Base-by-base conservation (phyloP, 2,329 filamentous ascomycete species). In the Zasmidium angulare region DNA sequence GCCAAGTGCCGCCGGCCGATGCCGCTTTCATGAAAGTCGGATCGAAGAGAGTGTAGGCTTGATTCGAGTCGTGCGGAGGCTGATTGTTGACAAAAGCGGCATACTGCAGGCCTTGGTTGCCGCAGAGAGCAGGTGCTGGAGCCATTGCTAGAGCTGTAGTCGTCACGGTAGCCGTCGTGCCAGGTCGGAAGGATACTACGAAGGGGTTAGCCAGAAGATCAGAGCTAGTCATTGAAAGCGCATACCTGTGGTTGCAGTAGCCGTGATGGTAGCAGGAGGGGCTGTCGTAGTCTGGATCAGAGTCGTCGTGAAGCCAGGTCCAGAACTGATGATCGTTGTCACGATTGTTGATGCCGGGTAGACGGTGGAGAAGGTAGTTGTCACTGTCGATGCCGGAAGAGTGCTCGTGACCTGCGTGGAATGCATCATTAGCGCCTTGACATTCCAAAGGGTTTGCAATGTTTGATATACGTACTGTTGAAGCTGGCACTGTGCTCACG, bases 41-140 rank as follows among this genome's bases (percentile, higher is more conserved):
- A 24, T 63, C 48, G 55, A 53, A 61, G 17, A 19, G 31, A 20
- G n/a, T 53, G 50, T 63, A 63, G 11, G 20, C 48, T 23, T 56
- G 46, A 29, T 31, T 50, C 31, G 11, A 50, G 20, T 20, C 36
- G 36, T 57, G 43, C 6, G 43, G 17, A 3, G 36, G 36, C 9
- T 60, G 61, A 20, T 59, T 56, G 59, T 63, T 63, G 22, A 22
- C 43, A 46, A 56, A 55, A 2, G 53, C 61, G 20, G 47, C 61
- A 49, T 59, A 63, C 26, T 61, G 52, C 23, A 61, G 49, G 23
- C 61, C 61, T 56, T 61, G 58, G 21, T 63, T 63, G 23, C 40
- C 50, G 59, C 61, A 63, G 19, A 50, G n/a, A 22, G 52, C 51
- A 20, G 61, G 58, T 10, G 61, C 55, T 24, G 55, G 50, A 3